Evolutionary conservation across 768 basidiomycete genomes (phyloP), one percentile per base, ranked within the genome.

Genomic region (Lentinula sp.): DNA sequence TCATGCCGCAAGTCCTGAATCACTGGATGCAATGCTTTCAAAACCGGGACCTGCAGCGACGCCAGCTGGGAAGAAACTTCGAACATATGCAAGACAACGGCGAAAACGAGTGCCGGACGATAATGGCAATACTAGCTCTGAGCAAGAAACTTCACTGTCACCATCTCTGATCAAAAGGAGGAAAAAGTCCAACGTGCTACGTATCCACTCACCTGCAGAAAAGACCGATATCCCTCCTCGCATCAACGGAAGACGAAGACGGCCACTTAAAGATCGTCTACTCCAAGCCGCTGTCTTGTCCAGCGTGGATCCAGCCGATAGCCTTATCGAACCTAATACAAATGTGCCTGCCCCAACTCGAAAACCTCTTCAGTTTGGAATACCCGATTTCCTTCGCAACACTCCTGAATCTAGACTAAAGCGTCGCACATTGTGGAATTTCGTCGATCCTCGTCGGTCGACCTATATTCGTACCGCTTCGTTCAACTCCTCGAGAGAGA

Each of bases 201-300:
- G 55, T 23, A 40, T 56, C 15, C 18, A 56, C 10, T 56, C 55
- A 28, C 55, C 55, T 40, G 8, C 40, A 4, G 28, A 56, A 13
- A 31, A 56, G 18, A n/a, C 18, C 15, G 39, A n/a, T n/a, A 8
- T 18, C 28, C 55, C 8, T 37, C 23, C 37, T 40, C 53, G 37
- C 39, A 18, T 9, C 21, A 39, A 32, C 4, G 18, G 48, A 32
- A 32, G 15, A 15, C 21, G 32, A 28, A 57, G 28, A 9, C 45
- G 9, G 23, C 51, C 55, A 21, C 35, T 59, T 13, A 18, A 21
- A 5, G 61, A 65, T 64, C 60, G 76, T 32, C 65, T 78, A 57
- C 67, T 76, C 31, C 70, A 70, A 52, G 76, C 76, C 48, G 73
- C 75, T 45, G 62, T 75, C 8, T 61, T 73, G 37, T 73, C 75